A percentile compares a stretch with the other conserved stretches of the same genome.
Evolutionary conservation across 768 basidiomycete species (phyloP).

Genomic region (Amanita muscaria): DNA sequence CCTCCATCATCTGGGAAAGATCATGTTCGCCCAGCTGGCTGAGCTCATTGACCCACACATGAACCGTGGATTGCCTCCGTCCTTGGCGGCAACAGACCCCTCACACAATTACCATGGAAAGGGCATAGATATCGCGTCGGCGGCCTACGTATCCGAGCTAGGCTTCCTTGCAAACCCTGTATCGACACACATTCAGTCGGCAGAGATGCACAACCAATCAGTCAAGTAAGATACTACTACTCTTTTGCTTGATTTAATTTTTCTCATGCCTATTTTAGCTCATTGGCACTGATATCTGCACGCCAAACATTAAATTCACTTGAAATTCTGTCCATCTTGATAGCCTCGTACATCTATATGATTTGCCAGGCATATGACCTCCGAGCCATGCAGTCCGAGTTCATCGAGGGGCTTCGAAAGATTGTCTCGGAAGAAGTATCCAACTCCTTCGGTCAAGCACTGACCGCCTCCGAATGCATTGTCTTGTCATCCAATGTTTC

Average conservation of each 20-base stretch:
- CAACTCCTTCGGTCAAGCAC: slow-evolving; percentile 31
- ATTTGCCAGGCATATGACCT: slow-evolving; percentile 81
- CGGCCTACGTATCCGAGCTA: slow-evolving; percentile 76
- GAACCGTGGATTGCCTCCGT: slow-evolving; percentile 80
- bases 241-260: slow-evolving; percentile 10
- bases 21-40: slow-evolving; percentile 58
- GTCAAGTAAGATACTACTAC: slow-evolving; percentile 54
- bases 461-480: slow-evolving; percentile 26
- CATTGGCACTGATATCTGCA: slow-evolving; percentile 75
- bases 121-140: slow-evolving; percentile 77
- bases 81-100: slow-evolving; percentile 70
- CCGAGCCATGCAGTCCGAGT: slow-evolving; percentile 64
- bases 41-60: slow-evolving; percentile 68
- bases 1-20: slow-evolving; percentile 61
- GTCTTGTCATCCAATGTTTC: slow-evolving; percentile 30
- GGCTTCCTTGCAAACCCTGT: slow-evolving; percentile 80
- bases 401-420: slow-evolving; percentile 38
- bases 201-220: slow-evolving; percentile 90
- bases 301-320: slow-evolving; percentile 72
- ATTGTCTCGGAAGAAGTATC: slow-evolving; percentile 45
- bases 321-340: slow-evolving; percentile 68
- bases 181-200: slow-evolving; percentile 75
- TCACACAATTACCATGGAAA: slow-evolving; percentile 79
- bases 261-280: slow-evolving; percentile 34
- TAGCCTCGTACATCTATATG: slow-evolving; percentile 65